A percentile compares a stretch with the other conserved stretches of the same genome.
These are phyloP conservation scores for Debaryomyces fabryi DNA, from an alignment of 1,139 yeast species.

Conservation along the genomic window DNA sequence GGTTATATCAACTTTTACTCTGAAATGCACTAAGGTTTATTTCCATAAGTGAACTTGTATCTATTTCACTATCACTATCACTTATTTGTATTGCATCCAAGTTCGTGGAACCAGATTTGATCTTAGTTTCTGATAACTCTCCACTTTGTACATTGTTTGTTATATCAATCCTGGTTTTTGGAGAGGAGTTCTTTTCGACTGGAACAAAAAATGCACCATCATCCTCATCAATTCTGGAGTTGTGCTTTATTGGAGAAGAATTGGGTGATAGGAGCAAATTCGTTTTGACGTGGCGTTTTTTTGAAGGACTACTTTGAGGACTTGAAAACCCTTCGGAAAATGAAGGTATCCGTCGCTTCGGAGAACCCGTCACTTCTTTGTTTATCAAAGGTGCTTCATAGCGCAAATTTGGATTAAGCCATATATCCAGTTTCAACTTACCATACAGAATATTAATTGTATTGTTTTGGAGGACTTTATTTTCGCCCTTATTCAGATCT, in stretches of 20 bases:
- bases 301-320: neutral
- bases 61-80: neutral
- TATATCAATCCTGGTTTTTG: neutral
- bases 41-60: conserved; percentile 1
- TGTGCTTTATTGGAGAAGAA: neutral
- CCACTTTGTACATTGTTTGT: neutral
- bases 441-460: neutral
- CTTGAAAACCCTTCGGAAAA: neutral
- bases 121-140: neutral
- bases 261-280: neutral
- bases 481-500: neutral
- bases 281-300: neutral
- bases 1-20: neutral
- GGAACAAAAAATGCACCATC: neutral
- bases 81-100: neutral
- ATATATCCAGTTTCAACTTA: neutral
- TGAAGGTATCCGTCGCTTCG: neutral
- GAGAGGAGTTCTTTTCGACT: neutral
- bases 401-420: neutral
- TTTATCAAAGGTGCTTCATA: neutral
- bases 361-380: neutral
- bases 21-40: neutral
- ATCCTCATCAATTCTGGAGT: neutral
- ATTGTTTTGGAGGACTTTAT: neutral
- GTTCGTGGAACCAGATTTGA: neutral